Conservation (phyloP, 2,329 filamentous ascomycete genomes). For the Chrysoporthe cubensis region DNA sequence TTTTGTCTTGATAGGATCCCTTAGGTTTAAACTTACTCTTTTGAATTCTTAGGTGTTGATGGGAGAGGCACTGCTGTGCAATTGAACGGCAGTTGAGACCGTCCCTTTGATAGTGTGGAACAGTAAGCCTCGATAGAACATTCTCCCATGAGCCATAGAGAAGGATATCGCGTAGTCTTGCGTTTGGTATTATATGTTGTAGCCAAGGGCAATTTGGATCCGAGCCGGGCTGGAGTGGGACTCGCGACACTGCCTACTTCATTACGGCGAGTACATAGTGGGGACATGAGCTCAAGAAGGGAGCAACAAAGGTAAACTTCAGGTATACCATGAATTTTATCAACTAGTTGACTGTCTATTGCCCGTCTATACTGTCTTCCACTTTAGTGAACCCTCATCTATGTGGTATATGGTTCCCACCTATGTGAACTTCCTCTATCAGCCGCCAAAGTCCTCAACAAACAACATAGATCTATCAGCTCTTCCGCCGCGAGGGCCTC, state of each 20-base stretch:
- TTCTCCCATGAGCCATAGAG: no score
- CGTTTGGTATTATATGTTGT: neutral
- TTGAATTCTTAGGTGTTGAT: no score
- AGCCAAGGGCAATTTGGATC: neutral
- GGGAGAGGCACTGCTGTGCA: no score
- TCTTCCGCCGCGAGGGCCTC: slow-evolving; percentile 25
- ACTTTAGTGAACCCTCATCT: slow-evolving; percentile 20
- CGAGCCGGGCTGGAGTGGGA: neutral
- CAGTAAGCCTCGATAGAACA: no score
- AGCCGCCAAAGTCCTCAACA: slow-evolving; percentile 28
- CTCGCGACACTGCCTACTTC: neutral
- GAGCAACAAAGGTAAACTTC: neutral
- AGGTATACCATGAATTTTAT: neutral
- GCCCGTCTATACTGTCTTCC: slow-evolving; percentile 21
- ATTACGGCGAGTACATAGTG: neutral
- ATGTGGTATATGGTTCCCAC: slow-evolving; percentile 29
- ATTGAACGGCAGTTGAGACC: no score
- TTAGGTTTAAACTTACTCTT: no score
- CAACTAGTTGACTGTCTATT: slow-evolving; percentile 24
- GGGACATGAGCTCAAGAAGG: neutral
- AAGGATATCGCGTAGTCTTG: no score
- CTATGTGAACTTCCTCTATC: slow-evolving; percentile 17
- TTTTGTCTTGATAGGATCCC: no score
- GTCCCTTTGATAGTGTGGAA: no score
- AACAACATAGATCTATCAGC: slow-evolving; percentile 22